These are phyloP conservation scores for Pseudogymnoascus sp. DNA, from an alignment of 2,329 filamentous ascomycete genomes.

Conservation along the genomic window DNA sequence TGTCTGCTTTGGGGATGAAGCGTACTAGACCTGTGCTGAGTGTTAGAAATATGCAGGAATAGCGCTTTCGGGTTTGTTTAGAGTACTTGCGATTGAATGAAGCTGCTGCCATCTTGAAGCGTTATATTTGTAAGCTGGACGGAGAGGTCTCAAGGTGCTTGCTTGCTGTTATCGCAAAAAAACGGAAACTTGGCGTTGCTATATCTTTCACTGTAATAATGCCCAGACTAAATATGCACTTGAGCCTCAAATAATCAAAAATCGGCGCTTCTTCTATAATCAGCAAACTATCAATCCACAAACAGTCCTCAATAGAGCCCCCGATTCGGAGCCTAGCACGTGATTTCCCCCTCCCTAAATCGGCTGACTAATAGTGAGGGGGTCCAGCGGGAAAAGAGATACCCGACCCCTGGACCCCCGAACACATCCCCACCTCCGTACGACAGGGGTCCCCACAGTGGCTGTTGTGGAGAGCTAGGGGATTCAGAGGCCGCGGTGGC, in stretches of 20 bases:
- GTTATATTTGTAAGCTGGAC: background rate
- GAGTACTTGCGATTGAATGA: slow-evolving; percentile 13
- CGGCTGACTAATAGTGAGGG: background rate
- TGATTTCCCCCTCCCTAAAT: background rate
- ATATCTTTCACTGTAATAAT: background rate
- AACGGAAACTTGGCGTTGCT: background rate
- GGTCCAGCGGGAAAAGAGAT: background rate
- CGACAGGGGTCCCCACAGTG: slow-evolving; percentile 1
- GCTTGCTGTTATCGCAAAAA: background rate
- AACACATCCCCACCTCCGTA: background rate
- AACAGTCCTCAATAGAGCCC: background rate
- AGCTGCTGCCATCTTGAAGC: slow-evolving; percentile 5
- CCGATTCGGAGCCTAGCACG: slow-evolving; percentile 3
- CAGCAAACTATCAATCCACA: background rate
- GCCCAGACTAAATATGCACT: background rate
- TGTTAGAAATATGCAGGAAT: background rate
- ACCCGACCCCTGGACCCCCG: background rate
- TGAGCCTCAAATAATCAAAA: slow-evolving; percentile 2
- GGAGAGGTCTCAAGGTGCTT: background rate
- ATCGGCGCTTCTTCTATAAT: background rate
- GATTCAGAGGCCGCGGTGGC: background rate
- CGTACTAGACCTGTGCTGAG: slow-evolving; percentile 48
- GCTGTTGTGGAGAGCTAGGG: slow-evolving; percentile 1
- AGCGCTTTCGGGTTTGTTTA: background rate
- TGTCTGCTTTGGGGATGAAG: slow-evolving; percentile 46